These are phyloP conservation scores for Fusarium sp. DNA, from an alignment of 2,329 filamentous ascomycete species.

Conservation along the genomic window DNA sequence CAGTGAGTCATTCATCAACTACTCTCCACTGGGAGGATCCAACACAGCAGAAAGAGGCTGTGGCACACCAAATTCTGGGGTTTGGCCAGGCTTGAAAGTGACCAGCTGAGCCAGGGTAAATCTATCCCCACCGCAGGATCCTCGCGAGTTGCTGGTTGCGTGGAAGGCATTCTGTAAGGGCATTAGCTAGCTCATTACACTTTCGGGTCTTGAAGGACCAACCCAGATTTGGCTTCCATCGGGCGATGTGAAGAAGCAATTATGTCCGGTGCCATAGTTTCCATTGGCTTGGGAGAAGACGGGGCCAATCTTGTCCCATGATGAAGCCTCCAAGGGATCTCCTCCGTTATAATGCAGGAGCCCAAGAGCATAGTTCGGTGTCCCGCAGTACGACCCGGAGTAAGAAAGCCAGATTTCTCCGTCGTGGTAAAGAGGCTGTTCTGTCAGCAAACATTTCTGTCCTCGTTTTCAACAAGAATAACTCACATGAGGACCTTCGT, in stretches of 20 bases:
- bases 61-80: conserved; percentile 10
- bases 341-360: conserved; percentile 64
- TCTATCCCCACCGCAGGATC: conserved; percentile 7
- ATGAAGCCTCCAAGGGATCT: conserved; percentile 56
- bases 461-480: accelerated
- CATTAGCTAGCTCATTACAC: neutral
- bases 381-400: conserved; percentile 67
- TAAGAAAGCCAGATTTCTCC: conserved; percentile 64
- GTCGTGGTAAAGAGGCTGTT: conserved; percentile 58
- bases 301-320: conserved; percentile 63
- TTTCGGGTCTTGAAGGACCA: neutral
- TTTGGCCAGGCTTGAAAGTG: neutral
- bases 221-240: conserved; percentile 63
- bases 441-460: neutral
- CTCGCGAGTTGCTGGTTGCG: conserved; percentile 1
- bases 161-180: conserved; percentile 7
- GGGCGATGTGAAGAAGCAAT: conserved; percentile 67
- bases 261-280: conserved; percentile 67
- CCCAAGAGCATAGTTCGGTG: conserved; percentile 62
- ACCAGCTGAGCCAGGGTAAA: conserved; percentile 12
- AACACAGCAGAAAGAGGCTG: conserved; percentile 3
- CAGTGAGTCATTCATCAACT: neutral
- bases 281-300: conserved; percentile 64
- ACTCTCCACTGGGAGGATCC: conserved; percentile 12
- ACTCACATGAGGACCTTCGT: conserved; percentile 17